Conservation (phyloP, 1,284 basidiomycete genomes). For the Pseudozyma tsukubaensis region DNA sequence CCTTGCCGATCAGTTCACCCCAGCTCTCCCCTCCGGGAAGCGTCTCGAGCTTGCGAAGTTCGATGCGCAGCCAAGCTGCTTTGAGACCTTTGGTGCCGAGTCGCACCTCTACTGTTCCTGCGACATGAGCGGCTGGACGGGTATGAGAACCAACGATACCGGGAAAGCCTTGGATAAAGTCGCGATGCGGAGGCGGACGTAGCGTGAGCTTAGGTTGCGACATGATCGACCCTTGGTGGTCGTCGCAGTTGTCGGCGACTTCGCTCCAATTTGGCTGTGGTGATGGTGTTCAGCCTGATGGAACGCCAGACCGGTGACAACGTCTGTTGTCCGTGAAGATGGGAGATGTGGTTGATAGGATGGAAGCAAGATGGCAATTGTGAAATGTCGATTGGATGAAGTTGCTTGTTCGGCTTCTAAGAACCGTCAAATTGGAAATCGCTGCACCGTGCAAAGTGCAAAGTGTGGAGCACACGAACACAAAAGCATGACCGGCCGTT, state of each 20-base stretch:
- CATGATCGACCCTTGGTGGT: conserved; percentile 26
- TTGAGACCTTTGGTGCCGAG: conserved; percentile 60
- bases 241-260: conserved; percentile 4
- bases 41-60: conserved; percentile 65
- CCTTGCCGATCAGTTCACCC: conserved; percentile 65
- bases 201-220: conserved; percentile 55
- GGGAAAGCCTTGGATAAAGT: conserved; percentile 65
- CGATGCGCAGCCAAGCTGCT: conserved; percentile 65
- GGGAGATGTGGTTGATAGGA: too few species aligned
- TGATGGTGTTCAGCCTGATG: background rate
- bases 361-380: too few species aligned
- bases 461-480: too few species aligned
- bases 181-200: conserved; percentile 60
- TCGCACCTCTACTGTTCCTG: conserved; percentile 61
- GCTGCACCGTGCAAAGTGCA: too few species aligned
- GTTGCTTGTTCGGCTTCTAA: too few species aligned
- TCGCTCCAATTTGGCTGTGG: background rate
- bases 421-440: too few species aligned
- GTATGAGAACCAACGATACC: conserved; percentile 57
- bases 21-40: conserved; percentile 64
- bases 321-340: too few species aligned
- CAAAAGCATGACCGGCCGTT: too few species aligned
- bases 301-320: background rate
- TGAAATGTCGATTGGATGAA: too few species aligned
- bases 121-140: conserved; percentile 61